phyloP scores from a whole-genome alignment of 2,329 filamentous ascomycete species.

The Fusarium sororula region DNA sequence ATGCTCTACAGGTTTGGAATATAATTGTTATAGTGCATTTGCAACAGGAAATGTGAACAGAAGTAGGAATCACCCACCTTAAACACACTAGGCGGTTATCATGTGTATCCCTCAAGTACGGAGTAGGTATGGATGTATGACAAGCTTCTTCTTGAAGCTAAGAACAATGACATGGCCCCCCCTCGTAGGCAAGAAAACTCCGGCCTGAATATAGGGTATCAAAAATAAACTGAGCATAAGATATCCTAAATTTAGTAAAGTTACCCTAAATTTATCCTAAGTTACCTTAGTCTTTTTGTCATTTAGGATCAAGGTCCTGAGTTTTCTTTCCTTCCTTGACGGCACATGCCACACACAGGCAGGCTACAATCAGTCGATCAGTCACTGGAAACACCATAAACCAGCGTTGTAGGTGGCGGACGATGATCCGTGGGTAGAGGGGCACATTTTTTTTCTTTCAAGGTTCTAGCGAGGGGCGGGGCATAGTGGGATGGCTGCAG shows the following conservation, averaged over 20 bases:
- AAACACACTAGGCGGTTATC: background rate
- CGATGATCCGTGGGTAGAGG: slow-evolving; percentile 24
- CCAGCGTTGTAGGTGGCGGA: slow-evolving; percentile 19
- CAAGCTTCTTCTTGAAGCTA: background rate
- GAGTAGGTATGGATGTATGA: background rate
- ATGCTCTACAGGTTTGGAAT: background rate
- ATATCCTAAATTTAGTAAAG: too few relatives aligned
- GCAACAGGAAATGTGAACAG: background rate
- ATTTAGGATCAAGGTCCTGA: too few relatives aligned
- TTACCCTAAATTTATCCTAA: too few relatives aligned
- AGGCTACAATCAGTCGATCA: slow-evolving; percentile 2
- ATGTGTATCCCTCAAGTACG: background rate
- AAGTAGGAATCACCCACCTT: background rate
- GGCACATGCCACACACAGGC: background rate
- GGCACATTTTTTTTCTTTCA: slow-evolving; percentile 7
- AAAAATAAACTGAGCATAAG: too few relatives aligned
- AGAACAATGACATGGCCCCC: background rate
- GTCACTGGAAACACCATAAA: slow-evolving; percentile 14
- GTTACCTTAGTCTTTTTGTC: too few relatives aligned
- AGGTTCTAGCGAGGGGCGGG: slow-evolving; percentile 7
- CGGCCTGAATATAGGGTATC: too few relatives aligned
- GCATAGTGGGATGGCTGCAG: slow-evolving; percentile 14
- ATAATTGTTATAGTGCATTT: background rate
- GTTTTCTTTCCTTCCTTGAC: too few relatives aligned
- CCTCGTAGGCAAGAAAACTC: too few relatives aligned